These are phyloP conservation scores for Auricularia heimuer DNA, from an alignment of 768 basidiomycete species.

Conservation along the genomic window DNA sequence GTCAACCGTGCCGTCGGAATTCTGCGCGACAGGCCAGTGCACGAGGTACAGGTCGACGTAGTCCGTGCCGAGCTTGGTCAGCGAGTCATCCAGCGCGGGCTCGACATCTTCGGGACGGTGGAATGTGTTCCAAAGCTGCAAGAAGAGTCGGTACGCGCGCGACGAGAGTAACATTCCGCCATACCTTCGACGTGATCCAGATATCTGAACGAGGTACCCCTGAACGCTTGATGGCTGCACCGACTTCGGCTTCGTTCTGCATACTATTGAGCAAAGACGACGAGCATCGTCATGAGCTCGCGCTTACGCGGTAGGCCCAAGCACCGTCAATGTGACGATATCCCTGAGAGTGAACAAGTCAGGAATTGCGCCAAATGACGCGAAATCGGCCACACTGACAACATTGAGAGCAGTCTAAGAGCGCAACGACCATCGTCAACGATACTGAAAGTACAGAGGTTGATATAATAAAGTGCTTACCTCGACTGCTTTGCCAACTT, in stretches of 20 bases:
- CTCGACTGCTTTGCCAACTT: conserved; percentile 63
- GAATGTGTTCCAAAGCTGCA: conserved; percentile 65
- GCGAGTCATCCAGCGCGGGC: conserved; percentile 52
- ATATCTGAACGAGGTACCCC: conserved; percentile 50
- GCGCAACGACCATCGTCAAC: neutral
- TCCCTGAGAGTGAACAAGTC: conserved; percentile 14
- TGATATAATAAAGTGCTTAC: conserved; percentile 17
- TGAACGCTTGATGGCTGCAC: conserved; percentile 49
- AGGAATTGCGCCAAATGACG: neutral
- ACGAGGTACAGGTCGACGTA: conserved; percentile 78
- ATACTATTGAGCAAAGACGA: neutral
- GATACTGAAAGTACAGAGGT: neutral
- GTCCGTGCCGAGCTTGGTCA: conserved; percentile 47
- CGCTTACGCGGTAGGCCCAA: conserved; percentile 52
- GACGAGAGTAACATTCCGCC: conserved; percentile 15
- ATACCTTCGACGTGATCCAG: conserved; percentile 56
- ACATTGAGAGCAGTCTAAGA: conserved; percentile 43
- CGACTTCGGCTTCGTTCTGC: conserved; percentile 64
- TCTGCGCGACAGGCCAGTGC: conserved; percentile 50
- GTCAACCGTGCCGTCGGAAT: conserved; percentile 24
- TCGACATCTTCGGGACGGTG: conserved; percentile 69
- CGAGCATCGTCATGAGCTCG: too few relatives aligned
- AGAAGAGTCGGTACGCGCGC: neutral
- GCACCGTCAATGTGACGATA: conserved; percentile 70
- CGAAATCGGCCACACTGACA: conserved; percentile 13